Evolutionary conservation across 2,329 filamentous ascomycete species (phyloP).

Genomic region (Ophiocordyceps australis): DNA sequence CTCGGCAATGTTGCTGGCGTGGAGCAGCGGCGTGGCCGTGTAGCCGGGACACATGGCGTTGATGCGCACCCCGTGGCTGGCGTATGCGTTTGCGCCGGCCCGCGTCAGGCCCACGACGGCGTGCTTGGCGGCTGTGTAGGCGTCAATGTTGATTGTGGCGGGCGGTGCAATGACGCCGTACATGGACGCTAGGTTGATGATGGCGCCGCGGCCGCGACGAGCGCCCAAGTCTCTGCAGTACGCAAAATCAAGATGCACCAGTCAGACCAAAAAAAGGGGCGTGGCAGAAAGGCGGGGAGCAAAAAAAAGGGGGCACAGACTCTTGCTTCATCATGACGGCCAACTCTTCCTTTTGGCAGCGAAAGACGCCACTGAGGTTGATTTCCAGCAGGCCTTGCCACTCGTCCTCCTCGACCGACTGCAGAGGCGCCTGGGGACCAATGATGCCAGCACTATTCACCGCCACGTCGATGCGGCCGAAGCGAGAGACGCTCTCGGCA

Average conservation of each 20-base stretch:
- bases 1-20: too few species aligned
- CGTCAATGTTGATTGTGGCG: conserved; percentile 17
- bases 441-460: conserved; percentile 36
- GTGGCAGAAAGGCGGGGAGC: not conserved
- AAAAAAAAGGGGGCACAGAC: conserved; percentile 4
- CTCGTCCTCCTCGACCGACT: conserved; percentile 24
- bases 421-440: conserved; percentile 20
- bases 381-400: conserved; percentile 31
- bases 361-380: conserved; percentile 37
- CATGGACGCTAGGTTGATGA: conserved; percentile 36
- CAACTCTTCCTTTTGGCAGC: conserved; percentile 35
- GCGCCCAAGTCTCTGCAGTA: conserved; percentile 13
- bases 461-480: conserved; percentile 34
- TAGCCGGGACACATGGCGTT: conserved; percentile 42
- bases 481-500: conserved; percentile 18
- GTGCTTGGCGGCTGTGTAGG: conserved; percentile 34
- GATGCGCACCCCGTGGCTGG: conserved; percentile 30
- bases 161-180: conserved; percentile 24
- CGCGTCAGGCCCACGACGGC: conserved; percentile 32
- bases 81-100: conserved; percentile 34
- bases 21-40: conserved; percentile 17
- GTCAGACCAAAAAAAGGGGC: not conserved
- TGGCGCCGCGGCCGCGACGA: conserved; percentile 25
- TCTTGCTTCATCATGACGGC: conserved; percentile 31
- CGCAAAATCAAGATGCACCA: not conserved